Conservation (phyloP, 208 protist genomes). For the Crithidia sp. region DNA sequence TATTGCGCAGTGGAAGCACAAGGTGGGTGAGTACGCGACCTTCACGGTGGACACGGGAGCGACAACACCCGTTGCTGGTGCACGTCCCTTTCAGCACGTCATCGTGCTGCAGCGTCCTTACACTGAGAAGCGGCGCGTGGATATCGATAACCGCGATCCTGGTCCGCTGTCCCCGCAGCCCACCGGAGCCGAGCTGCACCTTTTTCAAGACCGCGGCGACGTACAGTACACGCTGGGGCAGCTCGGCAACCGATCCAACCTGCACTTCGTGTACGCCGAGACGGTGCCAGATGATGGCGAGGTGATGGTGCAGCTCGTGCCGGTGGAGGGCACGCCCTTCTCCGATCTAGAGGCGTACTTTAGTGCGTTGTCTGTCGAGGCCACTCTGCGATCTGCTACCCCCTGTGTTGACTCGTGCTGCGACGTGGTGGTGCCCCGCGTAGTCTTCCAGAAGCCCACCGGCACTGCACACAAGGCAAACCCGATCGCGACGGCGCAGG, state of each 20-base stretch:
- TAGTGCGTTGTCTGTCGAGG: constrained; percentile 13
- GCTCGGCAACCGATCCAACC: constrained; percentile 45
- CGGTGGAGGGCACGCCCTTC: constrained; percentile 79
- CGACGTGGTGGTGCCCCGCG: constrained; percentile 62
- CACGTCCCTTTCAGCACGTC: constrained; percentile 44
- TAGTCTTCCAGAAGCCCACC: constrained; percentile 62
- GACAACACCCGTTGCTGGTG: background rate
- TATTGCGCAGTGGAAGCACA: constrained; percentile 45
- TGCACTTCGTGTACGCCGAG: constrained; percentile 66
- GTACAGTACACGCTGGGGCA: constrained; percentile 54
- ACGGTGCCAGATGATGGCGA: constrained; percentile 80
- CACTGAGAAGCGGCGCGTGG: constrained; percentile 45
- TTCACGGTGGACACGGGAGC: constrained; percentile 43
- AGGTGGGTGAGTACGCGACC: constrained; percentile 48
- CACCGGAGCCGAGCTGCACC: constrained; percentile 66
- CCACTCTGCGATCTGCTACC: background rate
- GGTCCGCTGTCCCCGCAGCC: constrained; percentile 49
- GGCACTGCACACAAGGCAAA: constrained; percentile 57
- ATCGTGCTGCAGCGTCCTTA: constrained; percentile 57
- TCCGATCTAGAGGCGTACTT: constrained; percentile 67
- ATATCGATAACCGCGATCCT: constrained; percentile 45
- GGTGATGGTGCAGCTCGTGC: constrained; percentile 70
- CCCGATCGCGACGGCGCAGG: constrained; percentile 51
- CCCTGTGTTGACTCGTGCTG: constrained; percentile 65
- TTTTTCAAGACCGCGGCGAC: constrained; percentile 73